phyloP scores from a whole-genome alignment of 495 filamentous ascomycete species.

The Pyrenopolyporus hunteri region DNA sequence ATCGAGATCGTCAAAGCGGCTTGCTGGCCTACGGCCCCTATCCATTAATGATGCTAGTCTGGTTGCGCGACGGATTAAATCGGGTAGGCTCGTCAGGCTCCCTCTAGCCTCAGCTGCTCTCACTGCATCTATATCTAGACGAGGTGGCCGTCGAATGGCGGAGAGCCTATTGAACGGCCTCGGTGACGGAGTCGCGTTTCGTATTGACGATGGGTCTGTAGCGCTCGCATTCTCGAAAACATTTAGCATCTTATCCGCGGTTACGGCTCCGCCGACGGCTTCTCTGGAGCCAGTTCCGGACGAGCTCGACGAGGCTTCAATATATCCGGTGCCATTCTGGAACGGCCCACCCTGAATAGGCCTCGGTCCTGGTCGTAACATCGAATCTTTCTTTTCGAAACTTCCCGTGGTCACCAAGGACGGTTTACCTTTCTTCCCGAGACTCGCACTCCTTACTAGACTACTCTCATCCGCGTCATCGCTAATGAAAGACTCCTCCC shows the following conservation, averaged over 20 bases:
- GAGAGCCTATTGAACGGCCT: slow-evolving; percentile 51
- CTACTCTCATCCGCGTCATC: slow-evolving; percentile 66
- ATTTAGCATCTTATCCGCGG: slow-evolving; percentile 50
- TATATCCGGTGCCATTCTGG: slow-evolving; percentile 49
- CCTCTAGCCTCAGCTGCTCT: slow-evolving; percentile 79
- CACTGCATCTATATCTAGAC: slow-evolving; percentile 79
- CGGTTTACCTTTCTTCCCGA: slow-evolving; percentile 75
- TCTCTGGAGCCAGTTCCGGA: slow-evolving; percentile 40
- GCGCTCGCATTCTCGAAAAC: slow-evolving; percentile 53
- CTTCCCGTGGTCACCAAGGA: slow-evolving; percentile 66
- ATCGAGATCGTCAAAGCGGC: slow-evolving; percentile 63
- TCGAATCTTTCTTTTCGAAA: slow-evolving; percentile 34
- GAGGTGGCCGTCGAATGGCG: slow-evolving; percentile 69
- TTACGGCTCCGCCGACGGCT: slow-evolving; percentile 38
- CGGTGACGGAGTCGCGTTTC: slow-evolving; percentile 44
- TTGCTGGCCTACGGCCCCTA: slow-evolving; percentile 77
- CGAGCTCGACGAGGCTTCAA: slow-evolving; percentile 52
- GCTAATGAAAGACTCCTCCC: slow-evolving; percentile 56
- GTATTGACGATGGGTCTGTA: slow-evolving; percentile 44
- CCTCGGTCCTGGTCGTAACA: slow-evolving; percentile 40
- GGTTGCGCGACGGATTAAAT: slow-evolving; percentile 88
- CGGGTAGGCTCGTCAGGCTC: slow-evolving; percentile 87
- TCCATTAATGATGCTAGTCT: slow-evolving; percentile 87
- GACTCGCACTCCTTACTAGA: slow-evolving; percentile 77
- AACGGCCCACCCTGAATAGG: slow-evolving; percentile 47